Evolutionary conservation across 176 grass and related monocot species (phyloP), one percentile per base, ranked within the genome.

Genomic region (Musa troglodytarum): DNA sequence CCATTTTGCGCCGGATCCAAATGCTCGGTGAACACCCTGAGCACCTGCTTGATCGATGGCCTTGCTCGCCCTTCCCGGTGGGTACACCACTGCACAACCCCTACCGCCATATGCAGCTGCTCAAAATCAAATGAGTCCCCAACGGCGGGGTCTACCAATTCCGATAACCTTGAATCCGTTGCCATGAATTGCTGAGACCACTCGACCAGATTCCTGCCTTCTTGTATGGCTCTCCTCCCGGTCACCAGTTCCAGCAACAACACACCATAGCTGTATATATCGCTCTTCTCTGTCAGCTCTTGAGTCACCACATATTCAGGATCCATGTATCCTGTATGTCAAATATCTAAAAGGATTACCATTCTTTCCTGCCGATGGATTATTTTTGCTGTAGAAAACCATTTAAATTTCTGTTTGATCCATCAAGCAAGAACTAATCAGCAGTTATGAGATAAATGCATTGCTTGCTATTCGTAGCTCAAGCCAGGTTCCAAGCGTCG

Each of bases 221-320:
- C 88, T 76, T 98, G 90, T 65, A 98, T 93, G 22, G 90, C 94
- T 74, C 80, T 87, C 51, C 90, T 88, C 19, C 94, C 94, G 0
- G 88, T 98, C 12, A 98, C 79, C 54, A 98, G 83, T 77, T 98
- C 94, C 28, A 98, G 80, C 10, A 98, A 82, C 34, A 98, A 79
- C 76, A 98, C 90, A 0, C 94, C 94, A 3, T 91, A 98, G 80
- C 94, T 98, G 82, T 98, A 98, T 73, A 98, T 87, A 70, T 98
- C 94, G 54, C 94, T 98, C 85, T 98, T 98, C 86, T 98, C 90
- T 49, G 94, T 91, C 86, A 98, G 68, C 77, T 93, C 94, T 78
- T 93, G 94, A 19, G 94, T 90, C 11, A 93, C 86, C 62, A 98
- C 87, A 43, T 98, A 98, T 74, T 98, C 94, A n/a, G 94, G 94